Evolutionary conservation across 768 basidiomycete genomes (phyloP).

Genomic region (Russula griseocarnosa): DNA sequence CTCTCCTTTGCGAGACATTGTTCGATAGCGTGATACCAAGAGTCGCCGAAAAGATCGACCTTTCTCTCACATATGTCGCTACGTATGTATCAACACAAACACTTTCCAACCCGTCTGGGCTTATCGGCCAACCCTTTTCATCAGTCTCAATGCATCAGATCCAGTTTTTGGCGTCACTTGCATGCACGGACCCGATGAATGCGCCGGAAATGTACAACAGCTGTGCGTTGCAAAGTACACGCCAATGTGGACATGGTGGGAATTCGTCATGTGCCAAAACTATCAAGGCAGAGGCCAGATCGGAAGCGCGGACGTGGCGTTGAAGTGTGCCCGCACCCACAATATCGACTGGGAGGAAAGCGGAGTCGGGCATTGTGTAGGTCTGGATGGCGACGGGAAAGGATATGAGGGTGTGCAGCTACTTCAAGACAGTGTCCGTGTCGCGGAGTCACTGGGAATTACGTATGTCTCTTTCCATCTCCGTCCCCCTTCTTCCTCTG

Average conservation of each 20-base stretch:
- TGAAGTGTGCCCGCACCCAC: conserved; percentile 59
- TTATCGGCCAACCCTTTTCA: neutral
- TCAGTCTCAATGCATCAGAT: conserved; percentile 60
- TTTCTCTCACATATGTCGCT: conserved; percentile 71
- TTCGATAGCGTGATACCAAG: conserved; percentile 68
- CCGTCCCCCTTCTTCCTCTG: neutral
- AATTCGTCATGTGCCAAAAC: conserved; percentile 79
- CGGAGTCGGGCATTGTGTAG: conserved; percentile 54
- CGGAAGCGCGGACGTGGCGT: conserved; percentile 60
- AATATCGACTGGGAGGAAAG: conserved; percentile 67
- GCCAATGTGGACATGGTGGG: conserved; percentile 65
- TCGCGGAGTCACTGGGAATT: conserved; percentile 48
- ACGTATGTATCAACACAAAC: conserved; percentile 45
- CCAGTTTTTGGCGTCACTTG: conserved; percentile 76
- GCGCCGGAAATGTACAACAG: conserved; percentile 85
- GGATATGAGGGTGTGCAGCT: conserved; percentile 61
- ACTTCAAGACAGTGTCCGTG: conserved; percentile 54
- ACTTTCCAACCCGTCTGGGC: neutral
- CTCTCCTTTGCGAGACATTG: conserved; percentile 70
- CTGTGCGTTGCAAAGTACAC: conserved; percentile 70
- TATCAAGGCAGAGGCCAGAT: conserved; percentile 58
- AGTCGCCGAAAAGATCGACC: conserved; percentile 59
- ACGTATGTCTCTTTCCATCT: conserved; percentile 41
- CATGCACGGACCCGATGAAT: conserved; percentile 77
- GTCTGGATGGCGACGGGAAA: conserved; percentile 57